phyloP scores from a whole-genome alignment of 2,329 filamentous ascomycete species.

The Albifimbria verrucaria region DNA sequence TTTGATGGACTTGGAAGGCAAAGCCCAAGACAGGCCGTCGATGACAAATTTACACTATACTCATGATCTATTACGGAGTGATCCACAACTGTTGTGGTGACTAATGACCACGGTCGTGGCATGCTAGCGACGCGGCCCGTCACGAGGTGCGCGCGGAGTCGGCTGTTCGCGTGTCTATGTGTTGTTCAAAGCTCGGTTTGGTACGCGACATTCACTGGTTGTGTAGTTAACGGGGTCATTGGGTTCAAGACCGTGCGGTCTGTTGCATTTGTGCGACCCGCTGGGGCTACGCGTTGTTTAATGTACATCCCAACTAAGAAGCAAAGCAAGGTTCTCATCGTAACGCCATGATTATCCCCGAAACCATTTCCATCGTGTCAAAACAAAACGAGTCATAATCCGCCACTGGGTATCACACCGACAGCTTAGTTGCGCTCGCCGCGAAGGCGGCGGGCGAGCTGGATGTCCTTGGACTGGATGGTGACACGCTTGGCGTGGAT shows the following conservation, averaged over 20 bases:
- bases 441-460: slow-evolving; percentile 90
- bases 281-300: slow-evolving; percentile 26
- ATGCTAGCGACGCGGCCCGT: too few species aligned
- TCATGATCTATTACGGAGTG: too few species aligned
- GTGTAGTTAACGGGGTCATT: neutral
- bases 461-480: slow-evolving; percentile 96
- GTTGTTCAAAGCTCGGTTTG: too few species aligned
- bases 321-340: slow-evolving; percentile 36
- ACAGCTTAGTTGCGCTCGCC: slow-evolving; percentile 78
- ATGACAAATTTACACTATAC: too few species aligned
- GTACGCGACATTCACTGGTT: neutral
- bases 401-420: slow-evolving; percentile 22
- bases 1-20: too few species aligned
- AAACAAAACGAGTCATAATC: slow-evolving; percentile 38
- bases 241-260: slow-evolving; percentile 5
- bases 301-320: slow-evolving; percentile 40
- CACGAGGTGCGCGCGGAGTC: too few species aligned
- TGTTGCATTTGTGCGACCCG: slow-evolving; percentile 18
- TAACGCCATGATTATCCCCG: slow-evolving; percentile 45
- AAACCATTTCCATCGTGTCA: slow-evolving; percentile 34
- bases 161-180: too few species aligned
- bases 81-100: too few species aligned
- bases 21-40: too few species aligned
- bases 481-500: slow-evolving; percentile 99
- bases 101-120: too few species aligned